A percentile compares a stretch with the other conserved stretches of the same genome.
These are phyloP conservation scores for Penicillium sp. DNA, from an alignment of 2,329 filamentous ascomycete species.

Conservation along the genomic window DNA sequence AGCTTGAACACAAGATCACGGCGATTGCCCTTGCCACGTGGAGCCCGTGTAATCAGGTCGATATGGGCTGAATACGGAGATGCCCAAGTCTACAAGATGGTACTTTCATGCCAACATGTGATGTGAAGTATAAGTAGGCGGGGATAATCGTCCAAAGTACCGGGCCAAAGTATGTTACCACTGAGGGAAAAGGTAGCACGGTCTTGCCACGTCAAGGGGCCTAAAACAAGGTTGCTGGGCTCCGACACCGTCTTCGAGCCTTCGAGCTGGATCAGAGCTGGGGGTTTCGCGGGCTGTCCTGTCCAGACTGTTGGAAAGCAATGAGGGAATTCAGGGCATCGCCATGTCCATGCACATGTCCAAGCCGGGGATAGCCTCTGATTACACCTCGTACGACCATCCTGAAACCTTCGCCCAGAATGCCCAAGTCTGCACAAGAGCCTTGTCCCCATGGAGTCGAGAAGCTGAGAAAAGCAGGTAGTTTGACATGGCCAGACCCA, in stretches of 20 bases:
- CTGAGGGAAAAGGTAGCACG: not conserved
- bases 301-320: not conserved
- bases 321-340: not conserved
- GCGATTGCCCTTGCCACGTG: not conserved
- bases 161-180: not conserved
- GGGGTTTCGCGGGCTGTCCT: not conserved
- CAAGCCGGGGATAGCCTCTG: conserved; percentile 4
- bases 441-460: not conserved
- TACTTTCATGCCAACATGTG: not conserved
- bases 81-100: not conserved
- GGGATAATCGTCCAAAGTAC: not conserved
- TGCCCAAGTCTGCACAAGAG: not conserved
- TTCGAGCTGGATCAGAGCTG: not conserved
- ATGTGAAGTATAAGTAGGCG: conserved; percentile 3
- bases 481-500: not conserved
- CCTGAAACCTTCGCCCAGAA: conserved; percentile 1
- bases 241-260: not conserved
- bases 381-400: conserved; percentile 6
- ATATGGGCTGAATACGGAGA: not conserved
- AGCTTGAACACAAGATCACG: not conserved
- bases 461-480: conserved; percentile 6
- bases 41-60: not conserved
- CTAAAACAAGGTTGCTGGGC: not conserved
- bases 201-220: not conserved
- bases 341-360: not conserved